Percentiles rank a stretch among this genome's conserved stretches.
Conservation (phyloP, 345 rosid genomes). For the Trapa incisa region DNA sequence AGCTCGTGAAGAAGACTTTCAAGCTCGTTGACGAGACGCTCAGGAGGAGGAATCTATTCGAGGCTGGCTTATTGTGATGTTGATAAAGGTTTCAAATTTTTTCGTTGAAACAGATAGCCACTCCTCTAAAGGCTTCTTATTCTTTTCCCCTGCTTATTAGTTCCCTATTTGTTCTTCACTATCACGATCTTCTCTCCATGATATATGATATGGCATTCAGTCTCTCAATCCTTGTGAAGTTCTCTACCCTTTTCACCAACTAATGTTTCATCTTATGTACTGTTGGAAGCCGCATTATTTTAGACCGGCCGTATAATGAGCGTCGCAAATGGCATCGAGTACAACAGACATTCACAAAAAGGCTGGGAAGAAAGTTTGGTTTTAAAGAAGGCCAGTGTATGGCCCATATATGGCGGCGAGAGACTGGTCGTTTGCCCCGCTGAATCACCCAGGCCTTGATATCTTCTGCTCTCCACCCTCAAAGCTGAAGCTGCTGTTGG, state of each 20-base stretch:
- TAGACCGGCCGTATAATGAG: no score
- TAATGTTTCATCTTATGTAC: no score
- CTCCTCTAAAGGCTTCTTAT: no score
- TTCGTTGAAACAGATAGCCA: neutral
- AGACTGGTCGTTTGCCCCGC: constrained; percentile 49
- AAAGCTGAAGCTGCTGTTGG: constrained; percentile 40
- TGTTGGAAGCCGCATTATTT: no score
- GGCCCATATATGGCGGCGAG: constrained; percentile 15
- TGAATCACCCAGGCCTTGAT: constrained; percentile 50
- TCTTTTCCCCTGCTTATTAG: no score
- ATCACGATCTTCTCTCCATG: no score
- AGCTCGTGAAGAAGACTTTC: constrained; percentile 95
- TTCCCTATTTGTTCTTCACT: no score
- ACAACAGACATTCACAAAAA: neutral
- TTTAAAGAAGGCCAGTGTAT: neutral
- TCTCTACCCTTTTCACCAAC: no score
- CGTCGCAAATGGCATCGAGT: neutral
- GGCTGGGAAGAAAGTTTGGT: no score
- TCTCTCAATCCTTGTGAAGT: no score
- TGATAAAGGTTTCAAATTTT: neutral
- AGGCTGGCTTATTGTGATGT: constrained; percentile 81
- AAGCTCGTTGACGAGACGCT: constrained; percentile 92
- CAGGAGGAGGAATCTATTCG: constrained; percentile 82
- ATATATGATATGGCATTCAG: neutral
- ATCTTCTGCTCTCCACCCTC: constrained; percentile 47